phyloP scores from a whole-genome alignment of 2,329 filamentous ascomycete species.

The Lasiodiplodia gonubiensis region DNA sequence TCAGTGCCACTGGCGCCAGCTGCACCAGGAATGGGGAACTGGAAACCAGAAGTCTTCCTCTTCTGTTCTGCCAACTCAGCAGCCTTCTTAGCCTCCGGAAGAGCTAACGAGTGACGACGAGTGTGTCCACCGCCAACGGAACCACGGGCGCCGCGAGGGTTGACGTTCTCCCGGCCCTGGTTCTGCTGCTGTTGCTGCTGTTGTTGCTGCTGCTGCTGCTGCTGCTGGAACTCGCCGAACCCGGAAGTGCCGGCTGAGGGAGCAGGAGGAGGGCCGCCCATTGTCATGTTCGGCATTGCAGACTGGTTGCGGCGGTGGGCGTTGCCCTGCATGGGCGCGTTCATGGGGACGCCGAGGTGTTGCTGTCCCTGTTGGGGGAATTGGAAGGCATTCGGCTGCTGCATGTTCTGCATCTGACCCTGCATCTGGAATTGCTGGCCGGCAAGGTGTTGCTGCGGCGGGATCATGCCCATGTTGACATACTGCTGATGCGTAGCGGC shows the following conservation, averaged over 20 bases:
- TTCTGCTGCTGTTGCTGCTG: constrained; percentile 54
- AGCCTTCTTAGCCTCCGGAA: constrained; percentile 96
- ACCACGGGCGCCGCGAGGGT: constrained; percentile 71
- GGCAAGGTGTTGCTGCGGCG: constrained; percentile 79
- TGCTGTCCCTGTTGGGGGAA: constrained; percentile 69
- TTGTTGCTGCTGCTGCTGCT: constrained; percentile 8
- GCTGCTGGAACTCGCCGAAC: constrained; percentile 76
- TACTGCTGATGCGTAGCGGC: constrained; percentile 97
- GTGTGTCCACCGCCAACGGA: constrained; percentile 76
- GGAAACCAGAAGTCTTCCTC: constrained; percentile 89
- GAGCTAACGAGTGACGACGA: constrained; percentile 89
- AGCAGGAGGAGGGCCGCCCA: constrained; percentile 82
- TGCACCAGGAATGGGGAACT: constrained; percentile 82
- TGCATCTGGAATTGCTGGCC: constrained; percentile 52
- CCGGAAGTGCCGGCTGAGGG: constrained; percentile 87
- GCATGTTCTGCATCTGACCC: constrained; percentile 78
- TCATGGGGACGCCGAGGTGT: constrained; percentile 73
- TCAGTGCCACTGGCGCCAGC: constrained; percentile 59
- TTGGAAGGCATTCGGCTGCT: constrained; percentile 81
- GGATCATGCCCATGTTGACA: constrained; percentile 95
- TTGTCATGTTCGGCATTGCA: constrained; percentile 87
- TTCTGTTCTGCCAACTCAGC: constrained; percentile 97
- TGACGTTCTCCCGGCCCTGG: constrained; percentile 70
- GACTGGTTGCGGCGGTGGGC: constrained; percentile 98
- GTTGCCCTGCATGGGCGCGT: constrained; percentile 75